Base-by-base conservation (phyloP, 345 rosid genomes). In the Cardamine chenopodiifolia region DNA sequence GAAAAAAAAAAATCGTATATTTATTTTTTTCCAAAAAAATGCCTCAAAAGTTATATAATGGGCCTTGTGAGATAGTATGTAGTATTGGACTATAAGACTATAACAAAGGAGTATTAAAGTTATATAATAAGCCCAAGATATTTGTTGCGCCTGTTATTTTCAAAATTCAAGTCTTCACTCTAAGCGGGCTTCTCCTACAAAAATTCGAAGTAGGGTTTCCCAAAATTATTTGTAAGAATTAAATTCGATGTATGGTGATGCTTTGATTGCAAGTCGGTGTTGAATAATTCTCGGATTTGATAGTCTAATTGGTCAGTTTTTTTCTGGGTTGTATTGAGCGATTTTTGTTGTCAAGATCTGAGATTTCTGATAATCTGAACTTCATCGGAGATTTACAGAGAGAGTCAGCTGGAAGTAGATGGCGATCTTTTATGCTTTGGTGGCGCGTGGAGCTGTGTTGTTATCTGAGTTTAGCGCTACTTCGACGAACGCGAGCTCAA, bases 351-450 rank as follows among this genome's bases (percentile, higher is more conserved):
- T 26, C 44, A 47, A 62, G 80, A 69, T 70, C 71, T 70, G 71
- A 60, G 34, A 18, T 17, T 45, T 35, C 61, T 74, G 56, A 44
- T 42, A 61, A 44, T 68, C 23, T 31, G 3, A 22, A n/a, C 31
- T 10, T 8, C 9, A n/a, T 12, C 67, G 20, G 49, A 50, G 75
- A 59, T 23, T 23, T 49, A 5, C 4, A 18, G 22, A 7, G 29
- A 29, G 56, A 29, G 58, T 15, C 71, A 74, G 72, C 17, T 45
- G 40, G 26, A 37, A 17, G 71, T 35, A 50, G 59, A 95, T 92
- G 99, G 91, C 94, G 85, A 90, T 95, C 20, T 82, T 91, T 1
- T 92, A 81, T 81, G 92, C 92, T 78, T 85, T 92, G 77, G 93
- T 95, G 70, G 97, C 98, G 25, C 85, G 96, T 44, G 97, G 91